These are phyloP conservation scores for Fomitopsis serialis DNA, from an alignment of 768 basidiomycete species.

Conservation along the genomic window DNA sequence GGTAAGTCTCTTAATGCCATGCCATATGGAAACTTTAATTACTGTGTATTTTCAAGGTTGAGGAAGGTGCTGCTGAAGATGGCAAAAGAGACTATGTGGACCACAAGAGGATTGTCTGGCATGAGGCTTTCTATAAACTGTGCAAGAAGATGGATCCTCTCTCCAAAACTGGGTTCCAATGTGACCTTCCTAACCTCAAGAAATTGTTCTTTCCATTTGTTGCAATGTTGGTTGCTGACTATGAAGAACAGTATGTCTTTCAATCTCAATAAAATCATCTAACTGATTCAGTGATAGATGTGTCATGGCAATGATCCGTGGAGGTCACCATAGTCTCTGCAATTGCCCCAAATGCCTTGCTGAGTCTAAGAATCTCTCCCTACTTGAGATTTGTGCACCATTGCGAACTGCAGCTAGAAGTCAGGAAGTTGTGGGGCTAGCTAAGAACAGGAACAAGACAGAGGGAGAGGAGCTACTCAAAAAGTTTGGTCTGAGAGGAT, in stretches of 20 bases:
- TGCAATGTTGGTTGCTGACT: constrained; percentile 36
- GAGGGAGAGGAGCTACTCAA: background rate
- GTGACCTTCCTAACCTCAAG: constrained; percentile 12
- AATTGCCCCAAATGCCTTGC: constrained; percentile 2
- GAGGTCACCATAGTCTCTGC: background rate
- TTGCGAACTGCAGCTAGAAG: background rate
- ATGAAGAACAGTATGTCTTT: constrained; percentile 39
- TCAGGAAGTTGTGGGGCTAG: background rate
- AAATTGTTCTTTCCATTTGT: constrained; percentile 31
- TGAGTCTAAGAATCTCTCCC: background rate
- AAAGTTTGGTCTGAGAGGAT: background rate
- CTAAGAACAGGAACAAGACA: background rate
- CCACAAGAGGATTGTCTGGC: constrained; percentile 4
- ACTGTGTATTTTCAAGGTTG: background rate
- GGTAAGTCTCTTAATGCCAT: background rate
- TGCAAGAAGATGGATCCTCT: background rate
- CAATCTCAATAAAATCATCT: background rate
- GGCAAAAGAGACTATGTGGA: background rate
- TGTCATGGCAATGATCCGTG: constrained; percentile 6
- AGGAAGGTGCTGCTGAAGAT: background rate
- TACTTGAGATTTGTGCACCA: background rate
- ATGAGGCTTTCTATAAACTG: background rate
- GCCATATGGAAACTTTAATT: background rate
- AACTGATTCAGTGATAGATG: constrained; percentile 1
- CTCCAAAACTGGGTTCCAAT: constrained; percentile 19